These are phyloP conservation scores for Cercospora zeina DNA, from an alignment of 2,329 filamentous ascomycete genomes.

Conservation along the genomic window DNA sequence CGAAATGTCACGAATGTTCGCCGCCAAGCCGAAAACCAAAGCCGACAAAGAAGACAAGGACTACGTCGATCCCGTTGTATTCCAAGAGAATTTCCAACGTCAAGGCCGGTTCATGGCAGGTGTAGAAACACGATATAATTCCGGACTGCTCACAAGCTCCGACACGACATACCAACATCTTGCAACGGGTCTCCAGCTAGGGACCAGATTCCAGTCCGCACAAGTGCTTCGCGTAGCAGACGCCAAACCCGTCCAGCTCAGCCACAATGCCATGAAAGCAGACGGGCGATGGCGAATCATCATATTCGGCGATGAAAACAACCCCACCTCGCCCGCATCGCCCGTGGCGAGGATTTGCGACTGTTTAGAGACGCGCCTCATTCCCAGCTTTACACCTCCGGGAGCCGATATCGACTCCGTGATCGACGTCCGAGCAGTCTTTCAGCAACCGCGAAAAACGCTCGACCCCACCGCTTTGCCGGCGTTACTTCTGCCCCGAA, in stretches of 20 bases:
- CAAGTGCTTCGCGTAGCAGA: constrained; percentile 40
- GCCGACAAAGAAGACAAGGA: constrained; percentile 31
- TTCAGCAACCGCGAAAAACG: constrained; percentile 36
- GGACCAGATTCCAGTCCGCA: constrained; percentile 39
- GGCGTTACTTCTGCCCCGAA: constrained; percentile 47
- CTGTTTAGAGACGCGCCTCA: constrained; percentile 27
- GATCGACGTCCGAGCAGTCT: constrained; percentile 54
- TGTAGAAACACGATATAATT: constrained; percentile 35
- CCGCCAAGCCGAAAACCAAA: constrained; percentile 40
- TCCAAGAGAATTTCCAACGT: constrained; percentile 38
- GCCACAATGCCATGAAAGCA: constrained; percentile 38
- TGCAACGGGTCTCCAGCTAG: constrained; percentile 37
- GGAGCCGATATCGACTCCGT: constrained; percentile 48
- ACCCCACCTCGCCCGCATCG: constrained; percentile 27
- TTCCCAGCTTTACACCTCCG: constrained; percentile 44
- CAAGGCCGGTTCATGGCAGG: constrained; percentile 41
- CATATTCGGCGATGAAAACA: constrained; percentile 34
- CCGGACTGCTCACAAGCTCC: constrained; percentile 32
- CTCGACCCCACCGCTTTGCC: constrained; percentile 45
- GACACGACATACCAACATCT: constrained; percentile 35
- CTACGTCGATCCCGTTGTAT: constrained; percentile 39
- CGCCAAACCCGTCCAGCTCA: constrained; percentile 41
- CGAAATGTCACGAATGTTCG: constrained; percentile 51
- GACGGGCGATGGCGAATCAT: constrained; percentile 41
- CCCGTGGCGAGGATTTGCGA: constrained; percentile 31